Evolutionary conservation across 2,329 filamentous ascomycete genomes (phyloP).

Genomic region (Furcasterigmium furcatum): DNA sequence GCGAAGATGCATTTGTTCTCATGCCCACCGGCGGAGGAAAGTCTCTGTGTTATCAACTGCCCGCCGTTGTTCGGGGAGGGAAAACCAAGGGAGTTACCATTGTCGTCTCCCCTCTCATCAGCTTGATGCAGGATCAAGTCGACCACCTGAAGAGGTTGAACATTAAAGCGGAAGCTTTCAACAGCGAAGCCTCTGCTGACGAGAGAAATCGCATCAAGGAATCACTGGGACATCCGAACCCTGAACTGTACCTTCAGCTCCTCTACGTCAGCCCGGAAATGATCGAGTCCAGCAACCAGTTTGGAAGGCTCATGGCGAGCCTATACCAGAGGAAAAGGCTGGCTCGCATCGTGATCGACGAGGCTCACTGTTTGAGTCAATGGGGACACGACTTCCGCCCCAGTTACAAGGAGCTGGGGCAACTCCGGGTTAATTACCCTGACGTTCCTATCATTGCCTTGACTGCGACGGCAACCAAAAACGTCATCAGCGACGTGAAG

Average conservation of each 20-base stretch:
- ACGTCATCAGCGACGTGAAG: conserved; percentile 88
- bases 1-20: conserved; percentile 88
- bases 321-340: conserved; percentile 71
- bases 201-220: conserved; percentile 66
- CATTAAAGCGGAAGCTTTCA: conserved; percentile 79
- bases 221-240: conserved; percentile 57
- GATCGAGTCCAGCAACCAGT: conserved; percentile 75
- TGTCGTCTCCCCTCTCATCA: conserved; percentile 91
- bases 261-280: conserved; percentile 97
- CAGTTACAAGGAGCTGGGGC: conserved; percentile 86
- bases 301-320: conserved; percentile 62
- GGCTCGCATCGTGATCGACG: conserved; percentile 91
- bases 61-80: conserved; percentile 77
- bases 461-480: conserved; percentile 90
- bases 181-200: conserved; percentile 65
- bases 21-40: conserved; percentile 99
- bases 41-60: conserved; percentile 93
- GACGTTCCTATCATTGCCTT: conserved; percentile 89
- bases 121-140: conserved; percentile 97
- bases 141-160: conserved; percentile 71
- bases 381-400: conserved; percentile 98
- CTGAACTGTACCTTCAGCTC: conserved; percentile 77
- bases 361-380: conserved; percentile 98
- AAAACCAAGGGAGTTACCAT: conserved; percentile 84
- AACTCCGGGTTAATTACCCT: conserved; percentile 68